A percentile compares a stretch with the other conserved stretches of the same genome.
Conservation (phyloP, 1,284 basidiomycete genomes). For the Ceratobasidium sp. region DNA sequence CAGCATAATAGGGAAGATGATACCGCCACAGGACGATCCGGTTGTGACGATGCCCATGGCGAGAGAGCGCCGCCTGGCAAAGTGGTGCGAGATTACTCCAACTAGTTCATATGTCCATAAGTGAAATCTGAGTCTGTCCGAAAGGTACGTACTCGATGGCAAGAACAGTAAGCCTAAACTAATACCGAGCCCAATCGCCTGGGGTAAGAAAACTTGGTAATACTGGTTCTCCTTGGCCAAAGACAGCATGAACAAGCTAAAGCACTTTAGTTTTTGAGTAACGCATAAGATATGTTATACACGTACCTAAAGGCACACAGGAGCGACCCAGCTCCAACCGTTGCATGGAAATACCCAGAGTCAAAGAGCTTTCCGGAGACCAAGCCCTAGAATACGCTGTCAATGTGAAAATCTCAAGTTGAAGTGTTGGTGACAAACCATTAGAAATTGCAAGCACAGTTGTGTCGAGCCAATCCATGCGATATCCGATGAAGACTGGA, state of each 20-base stretch:
- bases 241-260: slow-evolving; percentile 59
- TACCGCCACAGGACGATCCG: slow-evolving; percentile 69
- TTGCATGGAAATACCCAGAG: slow-evolving; percentile 34
- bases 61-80: slow-evolving; percentile 63
- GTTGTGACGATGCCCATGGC: slow-evolving; percentile 66
- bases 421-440: background rate
- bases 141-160: slow-evolving; percentile 24
- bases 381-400: slow-evolving; percentile 12
- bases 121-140: too few species aligned
- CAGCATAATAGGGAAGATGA: slow-evolving; percentile 75
- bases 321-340: slow-evolving; percentile 24
- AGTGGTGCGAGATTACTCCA: slow-evolving; percentile 68
- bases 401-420: background rate
- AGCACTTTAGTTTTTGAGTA: background rate
- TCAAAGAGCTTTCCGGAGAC: slow-evolving; percentile 41
- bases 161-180: slow-evolving; percentile 64
- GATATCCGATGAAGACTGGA: slow-evolving; percentile 30
- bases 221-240: slow-evolving; percentile 56
- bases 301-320: slow-evolving; percentile 33
- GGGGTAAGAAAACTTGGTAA: slow-evolving; percentile 61
- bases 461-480: slow-evolving; percentile 44
- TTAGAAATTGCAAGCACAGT: slow-evolving; percentile 33
- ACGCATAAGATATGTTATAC: background rate
- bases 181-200: slow-evolving; percentile 63
- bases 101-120: slow-evolving; percentile 54